Percentiles rank a stretch among this genome's conserved stretches.
These are phyloP conservation scores for Hapsidospora chrysogenum DNA, from an alignment of 495 filamentous ascomycete genomes.

Conservation along the genomic window DNA sequence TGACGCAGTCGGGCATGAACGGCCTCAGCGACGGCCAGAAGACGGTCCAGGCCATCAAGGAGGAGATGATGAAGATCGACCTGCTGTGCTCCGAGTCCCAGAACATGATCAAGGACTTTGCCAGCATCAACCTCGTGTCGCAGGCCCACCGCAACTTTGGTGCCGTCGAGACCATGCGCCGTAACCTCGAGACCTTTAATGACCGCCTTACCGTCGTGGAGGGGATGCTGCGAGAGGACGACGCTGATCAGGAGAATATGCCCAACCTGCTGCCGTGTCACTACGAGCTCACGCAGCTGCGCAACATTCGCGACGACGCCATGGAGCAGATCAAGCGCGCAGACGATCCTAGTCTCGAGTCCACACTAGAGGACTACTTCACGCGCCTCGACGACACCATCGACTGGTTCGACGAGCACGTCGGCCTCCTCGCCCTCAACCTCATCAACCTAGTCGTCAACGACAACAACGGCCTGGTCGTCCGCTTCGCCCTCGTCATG, in stretches of 20 bases:
- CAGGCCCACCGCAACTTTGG: conserved; percentile 91
- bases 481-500: conserved; percentile 77
- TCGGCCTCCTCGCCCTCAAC: conserved; percentile 75
- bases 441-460: conserved; percentile 70
- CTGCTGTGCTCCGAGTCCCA: conserved; percentile 92
- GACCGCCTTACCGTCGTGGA: conserved; percentile 57
- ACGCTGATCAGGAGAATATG: conserved; percentile 72
- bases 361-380: conserved; percentile 78
- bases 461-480: conserved; percentile 77
- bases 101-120: conserved; percentile 91
- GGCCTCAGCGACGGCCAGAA: conserved; percentile 75
- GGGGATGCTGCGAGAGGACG: conserved; percentile 60
- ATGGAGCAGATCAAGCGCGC: conserved; percentile 82
- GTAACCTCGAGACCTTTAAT: conserved; percentile 71
- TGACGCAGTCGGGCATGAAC: conserved; percentile 80
- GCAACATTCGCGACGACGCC: conserved; percentile 87
- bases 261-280: conserved; percentile 79
- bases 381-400: conserved; percentile 71
- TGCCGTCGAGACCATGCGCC: conserved; percentile 80
- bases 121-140: conserved; percentile 84
- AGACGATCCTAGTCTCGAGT: conserved; percentile 53
- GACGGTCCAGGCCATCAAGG: conserved; percentile 74
- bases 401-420: conserved; percentile 88
- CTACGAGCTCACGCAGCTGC: conserved; percentile 76
- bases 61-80: conserved; percentile 97